A percentile compares a stretch with the other conserved stretches of the same genome.
phyloP scores from a whole-genome alignment of 176 grass and related monocot species.

The Carex myosuroides region DNA sequence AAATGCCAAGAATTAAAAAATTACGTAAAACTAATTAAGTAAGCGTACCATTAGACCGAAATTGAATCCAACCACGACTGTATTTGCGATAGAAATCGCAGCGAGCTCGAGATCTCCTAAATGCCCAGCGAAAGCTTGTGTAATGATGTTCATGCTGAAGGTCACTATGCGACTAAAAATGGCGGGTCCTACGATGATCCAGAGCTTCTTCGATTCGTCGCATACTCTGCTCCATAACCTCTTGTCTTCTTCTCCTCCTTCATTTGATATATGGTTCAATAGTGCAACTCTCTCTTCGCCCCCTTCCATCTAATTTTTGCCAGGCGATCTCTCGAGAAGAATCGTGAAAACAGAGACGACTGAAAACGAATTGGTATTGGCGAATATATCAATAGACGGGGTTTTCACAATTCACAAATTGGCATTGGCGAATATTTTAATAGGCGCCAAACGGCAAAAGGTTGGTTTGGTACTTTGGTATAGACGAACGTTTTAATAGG shows the following conservation, averaged over 20 bases:
- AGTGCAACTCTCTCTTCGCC: slow-evolving; percentile 13
- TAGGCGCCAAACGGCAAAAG: not conserved
- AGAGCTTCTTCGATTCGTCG: slow-evolving; percentile 79
- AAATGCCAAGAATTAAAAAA: not conserved
- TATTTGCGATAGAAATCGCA: slow-evolving; percentile 86
- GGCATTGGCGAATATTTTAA: not conserved
- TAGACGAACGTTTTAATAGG: not conserved
- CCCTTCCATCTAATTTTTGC: not conserved
- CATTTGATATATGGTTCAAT: not conserved
- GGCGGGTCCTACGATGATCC: slow-evolving; percentile 81
- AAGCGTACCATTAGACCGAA: slow-evolving; percentile 77
- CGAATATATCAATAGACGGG: not conserved
- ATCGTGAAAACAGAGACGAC: not conserved
- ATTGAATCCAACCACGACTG: slow-evolving; percentile 89
- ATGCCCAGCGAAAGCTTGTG: slow-evolving; percentile 93
- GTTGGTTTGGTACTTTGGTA: not conserved
- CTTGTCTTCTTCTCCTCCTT: not conserved
- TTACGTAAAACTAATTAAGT: not conserved
- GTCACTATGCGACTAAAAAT: slow-evolving; percentile 85
- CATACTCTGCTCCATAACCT: slow-evolving; percentile 25
- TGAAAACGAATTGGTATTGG: not conserved
- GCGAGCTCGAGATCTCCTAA: slow-evolving; percentile 95
- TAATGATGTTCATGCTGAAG: slow-evolving; percentile 96
- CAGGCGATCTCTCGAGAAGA: not conserved
- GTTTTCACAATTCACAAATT: not conserved